These are phyloP conservation scores for Amylocystis lapponica DNA, from an alignment of 768 basidiomycete genomes.

Conservation along the genomic window DNA sequence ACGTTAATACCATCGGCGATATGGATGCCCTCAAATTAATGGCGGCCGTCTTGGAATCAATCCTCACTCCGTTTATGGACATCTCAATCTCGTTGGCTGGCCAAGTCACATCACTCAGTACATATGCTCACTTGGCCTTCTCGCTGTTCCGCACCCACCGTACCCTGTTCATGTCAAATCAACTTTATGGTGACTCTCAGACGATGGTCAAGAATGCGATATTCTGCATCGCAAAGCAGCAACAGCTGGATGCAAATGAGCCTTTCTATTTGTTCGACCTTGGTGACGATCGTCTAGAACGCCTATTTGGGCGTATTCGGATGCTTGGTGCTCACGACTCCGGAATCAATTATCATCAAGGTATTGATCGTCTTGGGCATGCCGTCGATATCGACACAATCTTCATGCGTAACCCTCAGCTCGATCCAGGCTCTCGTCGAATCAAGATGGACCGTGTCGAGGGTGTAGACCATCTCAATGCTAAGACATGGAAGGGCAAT, in stretches of 20 bases:
- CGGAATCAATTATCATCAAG: neutral
- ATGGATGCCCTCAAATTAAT: too few relatives aligned
- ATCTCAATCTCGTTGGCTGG: neutral
- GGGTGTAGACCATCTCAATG: constrained; percentile 6
- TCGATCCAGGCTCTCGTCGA: constrained; percentile 5
- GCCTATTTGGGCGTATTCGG: constrained; percentile 2
- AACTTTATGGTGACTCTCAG: too few relatives aligned
- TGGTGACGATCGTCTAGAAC: constrained; percentile 5
- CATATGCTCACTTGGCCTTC: constrained; percentile 5
- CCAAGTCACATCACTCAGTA: constrained; percentile 2
- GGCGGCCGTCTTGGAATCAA: neutral
- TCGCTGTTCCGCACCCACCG: constrained; percentile 2
- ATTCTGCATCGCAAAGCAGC: constrained; percentile 4
- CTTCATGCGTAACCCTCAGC: constrained; percentile 1
- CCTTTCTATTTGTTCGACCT: neutral
- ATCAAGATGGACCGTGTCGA: neutral
- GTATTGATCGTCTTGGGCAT: neutral
- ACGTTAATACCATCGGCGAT: too few relatives aligned
- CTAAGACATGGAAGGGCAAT: neutral
- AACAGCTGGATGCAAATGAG: neutral
- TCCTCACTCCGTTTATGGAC: neutral
- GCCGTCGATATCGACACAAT: constrained; percentile 1
- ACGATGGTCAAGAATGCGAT: too few relatives aligned
- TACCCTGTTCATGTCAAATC: too few relatives aligned
- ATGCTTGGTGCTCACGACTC: constrained; percentile 1